These are phyloP conservation scores for Botryotinia globosa DNA, from an alignment of 2,329 filamentous ascomycete genomes.

Conservation along the genomic window DNA sequence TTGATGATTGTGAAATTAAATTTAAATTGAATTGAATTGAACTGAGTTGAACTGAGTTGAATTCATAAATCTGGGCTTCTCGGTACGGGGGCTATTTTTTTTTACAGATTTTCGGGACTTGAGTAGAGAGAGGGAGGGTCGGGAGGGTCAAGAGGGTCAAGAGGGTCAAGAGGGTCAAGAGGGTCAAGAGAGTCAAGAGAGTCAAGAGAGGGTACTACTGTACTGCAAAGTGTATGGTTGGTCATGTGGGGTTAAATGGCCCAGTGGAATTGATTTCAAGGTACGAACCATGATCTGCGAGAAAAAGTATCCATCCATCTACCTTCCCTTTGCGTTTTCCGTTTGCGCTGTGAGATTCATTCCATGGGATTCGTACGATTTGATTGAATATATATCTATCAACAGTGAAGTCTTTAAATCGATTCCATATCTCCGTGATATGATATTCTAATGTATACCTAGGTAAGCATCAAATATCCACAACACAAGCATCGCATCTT, in stretches of 20 bases:
- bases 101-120: slow-evolving; percentile 12
- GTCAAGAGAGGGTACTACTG: not conserved
- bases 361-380: not conserved
- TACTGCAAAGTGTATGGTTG: not conserved
- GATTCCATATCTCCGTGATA: not conserved
- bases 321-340: not conserved
- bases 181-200: too few species aligned
- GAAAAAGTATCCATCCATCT: not conserved
- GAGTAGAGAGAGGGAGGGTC: not conserved
- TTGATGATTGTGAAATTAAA: not conserved
- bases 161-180: not conserved
- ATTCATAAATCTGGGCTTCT: slow-evolving; percentile 1
- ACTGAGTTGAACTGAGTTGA: not conserved
- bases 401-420: not conserved
- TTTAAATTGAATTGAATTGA: not conserved
- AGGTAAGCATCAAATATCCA: not conserved
- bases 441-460: not conserved
- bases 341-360: not conserved
- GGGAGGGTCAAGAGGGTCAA: not conserved
- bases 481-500: not conserved
- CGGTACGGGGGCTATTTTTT: slow-evolving; percentile 15
- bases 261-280: not conserved
- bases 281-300: not conserved
- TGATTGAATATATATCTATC: not conserved
- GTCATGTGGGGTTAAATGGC: slow-evolving; percentile 14